Evolutionary conservation across 164 flowering plant genomes (phyloP), one percentile per base, ranked within the genome.

Genomic region (Saururus chinensis): DNA sequence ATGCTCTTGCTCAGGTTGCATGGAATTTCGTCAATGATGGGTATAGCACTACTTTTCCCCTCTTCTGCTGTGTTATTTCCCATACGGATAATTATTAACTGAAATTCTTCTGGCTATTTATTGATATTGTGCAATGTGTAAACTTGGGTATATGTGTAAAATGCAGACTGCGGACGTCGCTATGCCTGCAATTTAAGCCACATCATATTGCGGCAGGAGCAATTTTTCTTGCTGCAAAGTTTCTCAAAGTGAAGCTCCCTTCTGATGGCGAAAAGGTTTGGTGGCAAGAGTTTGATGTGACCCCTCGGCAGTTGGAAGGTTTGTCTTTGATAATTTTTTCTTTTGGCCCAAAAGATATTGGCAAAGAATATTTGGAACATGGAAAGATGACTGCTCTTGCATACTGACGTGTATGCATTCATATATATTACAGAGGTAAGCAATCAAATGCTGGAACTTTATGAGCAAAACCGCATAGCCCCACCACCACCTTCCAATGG

Each of bases 391-490:
- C 25, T 1, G 56, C 56, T 2, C 37, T 30, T 53, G 24, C 51
- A 12, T 30, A 37, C 30, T 25, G 37, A 48, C 25, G 45, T 76
- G 74, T n/a, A n/a, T n/a, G n/a, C n/a, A n/a, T n/a, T n/a, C n/a
- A n/a, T n/a, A n/a, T n/a, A n/a, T n/a, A n/a, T n/a, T n/a, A 75
- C 90, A 95, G 99, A 91, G 81, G 95, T 95, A 41, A 95, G 97
- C 86, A 88, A 91, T 75, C 99, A 95, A 73, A 91, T 95, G 97
- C 64, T 95, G 77, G 99, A 88, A 69, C 66, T 91, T 20, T 95
- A 95, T 70, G 99, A 95, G 70, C 99, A 95, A 72, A 91, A 91
- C 73, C 72, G 85, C 14, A 19, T 21, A 9, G 54, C 22, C 19
- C 56, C 66, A 70, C 81, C 66, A 70, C 81, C 21, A 3, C 76